Evolutionary conservation across 1,139 yeast genomes (phyloP).

Genomic region (Taphrina sp.): DNA sequence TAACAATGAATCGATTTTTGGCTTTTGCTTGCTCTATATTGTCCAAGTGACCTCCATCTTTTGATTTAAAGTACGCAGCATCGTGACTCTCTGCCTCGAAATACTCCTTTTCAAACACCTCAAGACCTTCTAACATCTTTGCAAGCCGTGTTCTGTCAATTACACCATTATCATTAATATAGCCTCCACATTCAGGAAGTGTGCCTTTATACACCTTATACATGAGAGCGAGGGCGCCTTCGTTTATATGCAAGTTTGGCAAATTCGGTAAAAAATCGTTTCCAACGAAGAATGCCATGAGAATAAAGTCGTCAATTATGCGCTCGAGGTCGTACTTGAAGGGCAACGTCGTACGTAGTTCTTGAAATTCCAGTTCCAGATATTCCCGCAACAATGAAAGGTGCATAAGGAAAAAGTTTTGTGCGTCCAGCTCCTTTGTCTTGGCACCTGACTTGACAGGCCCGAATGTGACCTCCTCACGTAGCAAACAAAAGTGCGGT

Average conservation of each 20-base stretch:
- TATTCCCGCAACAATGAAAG: constrained; percentile 86
- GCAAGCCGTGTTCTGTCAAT: constrained; percentile 72
- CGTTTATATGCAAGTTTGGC: constrained; percentile 88
- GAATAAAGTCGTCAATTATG: constrained; percentile 84
- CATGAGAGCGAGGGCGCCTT: constrained; percentile 91
- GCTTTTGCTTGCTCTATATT: constrained; percentile 18
- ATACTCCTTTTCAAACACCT: constrained; percentile 60
- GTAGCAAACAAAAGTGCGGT: constrained; percentile 87
- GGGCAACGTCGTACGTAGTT: constrained; percentile 56
- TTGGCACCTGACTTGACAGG: constrained; percentile 51
- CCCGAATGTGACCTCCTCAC: constrained; percentile 96
- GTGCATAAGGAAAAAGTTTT: constrained; percentile 79
- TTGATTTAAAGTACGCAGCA: constrained; percentile 82
- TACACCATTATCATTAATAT: constrained; percentile 76
- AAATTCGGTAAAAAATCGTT: constrained; percentile 98
- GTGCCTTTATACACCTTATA: constrained; percentile 83
- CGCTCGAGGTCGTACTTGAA: constrained; percentile 86
- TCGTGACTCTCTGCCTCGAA: constrained; percentile 69
- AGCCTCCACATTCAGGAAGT: constrained; percentile 72
- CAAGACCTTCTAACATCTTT: constrained; percentile 77
- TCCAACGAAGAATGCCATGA: constrained; percentile 91
- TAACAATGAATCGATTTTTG: constrained; percentile 61
- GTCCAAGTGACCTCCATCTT: constrained; percentile 61
- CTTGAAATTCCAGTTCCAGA: constrained; percentile 77
- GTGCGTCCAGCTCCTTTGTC: constrained; percentile 57